Conservation (phyloP, 371 early-diverging fungal species). For the Nosema muscidifuracis region DNA sequence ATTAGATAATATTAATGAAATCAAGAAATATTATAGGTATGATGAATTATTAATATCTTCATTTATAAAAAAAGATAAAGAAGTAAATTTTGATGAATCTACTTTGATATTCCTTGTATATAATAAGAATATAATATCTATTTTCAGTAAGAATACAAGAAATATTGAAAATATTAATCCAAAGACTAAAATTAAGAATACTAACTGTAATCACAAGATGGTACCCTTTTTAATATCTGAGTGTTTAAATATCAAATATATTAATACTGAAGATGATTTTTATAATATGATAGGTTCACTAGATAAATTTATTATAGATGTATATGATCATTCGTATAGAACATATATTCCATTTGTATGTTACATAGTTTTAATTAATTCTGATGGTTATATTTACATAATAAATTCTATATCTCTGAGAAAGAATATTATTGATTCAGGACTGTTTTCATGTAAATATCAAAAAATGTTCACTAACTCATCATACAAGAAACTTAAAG, state of each 20-base stretch:
- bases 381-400: constrained; percentile 34
- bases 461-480: constrained; percentile 34
- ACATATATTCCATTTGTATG: constrained; percentile 54
- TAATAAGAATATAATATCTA: background rate
- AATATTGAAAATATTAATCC: background rate
- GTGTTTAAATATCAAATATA: background rate
- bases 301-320: constrained; percentile 35
- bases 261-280: constrained; percentile 22
- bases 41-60: background rate
- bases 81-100: background rate
- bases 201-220: constrained; percentile 9
- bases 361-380: constrained; percentile 18
- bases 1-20: background rate
- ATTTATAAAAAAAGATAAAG: background rate
- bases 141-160: background rate
- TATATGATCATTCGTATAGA: constrained; percentile 56
- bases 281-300: constrained; percentile 8
- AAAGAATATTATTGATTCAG: constrained; percentile 12
- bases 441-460: constrained; percentile 32
- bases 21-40: background rate
- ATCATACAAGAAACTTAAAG: constrained; percentile 16
- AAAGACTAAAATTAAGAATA: background rate
- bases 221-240: background rate
- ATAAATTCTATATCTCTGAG: constrained; percentile 41
- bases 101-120: background rate